These are phyloP conservation scores for Tuber borchii DNA, from an alignment of 495 filamentous ascomycete genomes.

Conservation along the genomic window DNA sequence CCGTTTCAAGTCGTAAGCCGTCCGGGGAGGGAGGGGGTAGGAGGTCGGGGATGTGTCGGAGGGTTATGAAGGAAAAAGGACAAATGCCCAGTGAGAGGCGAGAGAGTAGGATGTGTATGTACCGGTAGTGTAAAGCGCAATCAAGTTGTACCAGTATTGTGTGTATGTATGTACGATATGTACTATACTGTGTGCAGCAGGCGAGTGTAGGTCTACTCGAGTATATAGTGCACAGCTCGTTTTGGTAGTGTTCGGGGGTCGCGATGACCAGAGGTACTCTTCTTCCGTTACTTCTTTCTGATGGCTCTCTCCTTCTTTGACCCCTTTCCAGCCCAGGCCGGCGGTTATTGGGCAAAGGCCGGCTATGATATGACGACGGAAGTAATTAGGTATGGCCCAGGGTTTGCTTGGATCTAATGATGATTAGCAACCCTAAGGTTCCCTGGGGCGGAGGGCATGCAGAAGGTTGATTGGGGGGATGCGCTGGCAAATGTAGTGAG, in stretches of 20 bases:
- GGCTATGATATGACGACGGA: constrained; percentile 28
- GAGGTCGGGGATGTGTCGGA: background rate
- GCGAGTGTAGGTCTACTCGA: background rate
- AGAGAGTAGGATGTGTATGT: constrained; percentile 17
- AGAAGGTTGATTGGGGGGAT: constrained; percentile 29
- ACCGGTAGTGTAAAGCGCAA: background rate
- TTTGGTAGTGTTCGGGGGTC: background rate
- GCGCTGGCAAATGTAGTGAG: constrained; percentile 25
- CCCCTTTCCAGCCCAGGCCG: background rate
- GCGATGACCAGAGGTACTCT: background rate
- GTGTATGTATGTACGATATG: background rate
- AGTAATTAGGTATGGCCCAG: constrained; percentile 32
- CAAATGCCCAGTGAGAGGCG: constrained; percentile 24
- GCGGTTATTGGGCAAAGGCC: background rate
- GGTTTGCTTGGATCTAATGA: constrained; percentile 29
- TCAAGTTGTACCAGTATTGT: background rate
- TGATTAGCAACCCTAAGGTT: constrained; percentile 36
- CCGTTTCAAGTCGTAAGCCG: constrained; percentile 27
- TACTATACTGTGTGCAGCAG: background rate
- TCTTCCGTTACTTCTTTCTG: background rate
- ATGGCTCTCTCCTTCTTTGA: background rate
- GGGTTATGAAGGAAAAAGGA: background rate
- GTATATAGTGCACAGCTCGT: background rate
- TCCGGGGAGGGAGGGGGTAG: constrained; percentile 6
- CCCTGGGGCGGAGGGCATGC: constrained; percentile 28